Percentiles rank a stretch among this genome's conserved stretches.
Conservation (phyloP, 306 rosid species). For the Prunus kanzakura region DNA sequence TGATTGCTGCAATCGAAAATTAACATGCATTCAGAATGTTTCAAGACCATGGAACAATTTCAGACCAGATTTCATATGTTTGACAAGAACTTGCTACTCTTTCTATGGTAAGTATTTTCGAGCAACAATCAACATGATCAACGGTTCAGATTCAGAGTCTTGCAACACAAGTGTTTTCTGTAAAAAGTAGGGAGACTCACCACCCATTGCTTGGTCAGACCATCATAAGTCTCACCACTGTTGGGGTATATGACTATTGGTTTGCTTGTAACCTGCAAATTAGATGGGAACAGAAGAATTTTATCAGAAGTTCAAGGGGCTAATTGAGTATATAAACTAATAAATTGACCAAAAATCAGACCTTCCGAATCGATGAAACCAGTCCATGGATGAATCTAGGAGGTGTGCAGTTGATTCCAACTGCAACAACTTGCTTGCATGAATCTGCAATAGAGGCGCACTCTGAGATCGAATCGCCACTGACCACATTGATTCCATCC, state of each 20-base stretch:
- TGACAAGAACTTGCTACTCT: not conserved
- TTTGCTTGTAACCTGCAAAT: constrained; percentile 63
- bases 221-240: constrained; percentile 82
- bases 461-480: constrained; percentile 71
- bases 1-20: constrained; percentile 45
- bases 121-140: not conserved
- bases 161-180: not conserved
- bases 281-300: not conserved
- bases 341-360: constrained; percentile 6
- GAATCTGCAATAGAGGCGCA: constrained; percentile 77
- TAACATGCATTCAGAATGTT: not conserved
- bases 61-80: not conserved
- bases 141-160: not conserved
- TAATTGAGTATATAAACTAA: not conserved
- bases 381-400: constrained; percentile 77
- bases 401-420: constrained; percentile 87
- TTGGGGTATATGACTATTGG: constrained; percentile 78
- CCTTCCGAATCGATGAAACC: constrained; percentile 58
- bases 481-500: constrained; percentile 65
- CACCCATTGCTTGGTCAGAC: constrained; percentile 61
- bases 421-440: constrained; percentile 60
- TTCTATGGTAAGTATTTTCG: not conserved
- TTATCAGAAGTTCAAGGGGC: not conserved
- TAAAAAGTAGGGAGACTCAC: constrained; percentile 43
- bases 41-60: no score